Percentiles rank a stretch among this genome's conserved stretches.
phyloP scores from a whole-genome alignment of 2,329 filamentous ascomycete species.

The Akanthomyces muscarius region DNA sequence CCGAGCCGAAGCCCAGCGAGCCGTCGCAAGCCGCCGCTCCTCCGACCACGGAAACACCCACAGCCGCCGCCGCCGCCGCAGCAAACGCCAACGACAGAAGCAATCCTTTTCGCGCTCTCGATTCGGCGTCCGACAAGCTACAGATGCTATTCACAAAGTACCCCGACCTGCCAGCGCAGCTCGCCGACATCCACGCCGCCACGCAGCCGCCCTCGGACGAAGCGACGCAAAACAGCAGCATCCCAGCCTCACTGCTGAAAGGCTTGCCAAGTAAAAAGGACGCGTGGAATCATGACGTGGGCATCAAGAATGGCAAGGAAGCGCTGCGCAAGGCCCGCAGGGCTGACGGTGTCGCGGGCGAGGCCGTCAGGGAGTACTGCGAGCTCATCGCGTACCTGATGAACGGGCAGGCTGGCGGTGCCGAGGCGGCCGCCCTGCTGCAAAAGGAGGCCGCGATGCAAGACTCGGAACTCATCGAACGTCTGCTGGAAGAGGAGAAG shows the following conservation, averaged over 20 bases:
- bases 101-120: slow-evolving; percentile 50
- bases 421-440: slow-evolving; percentile 35
- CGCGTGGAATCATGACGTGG: slow-evolving; percentile 56
- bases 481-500: slow-evolving; percentile 44
- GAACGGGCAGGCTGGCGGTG: slow-evolving; percentile 27
- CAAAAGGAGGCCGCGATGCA: slow-evolving; percentile 43
- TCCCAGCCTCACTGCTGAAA: slow-evolving; percentile 21
- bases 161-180: slow-evolving; percentile 44
- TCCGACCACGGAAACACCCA: slow-evolving; percentile 2
- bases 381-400: slow-evolving; percentile 52
- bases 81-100: slow-evolving; percentile 22
- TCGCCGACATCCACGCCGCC: slow-evolving; percentile 46
- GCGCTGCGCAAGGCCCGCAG: slow-evolving; percentile 49
- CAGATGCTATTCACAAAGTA: slow-evolving; percentile 49
- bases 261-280: slow-evolving; percentile 30
- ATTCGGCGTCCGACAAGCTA: slow-evolving; percentile 45
- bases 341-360: slow-evolving; percentile 50
- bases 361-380: slow-evolving; percentile 58
- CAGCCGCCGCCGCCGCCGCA: slow-evolving; percentile 16
- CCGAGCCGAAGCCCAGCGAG: slow-evolving; percentile 25
- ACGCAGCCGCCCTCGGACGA: slow-evolving; percentile 44
- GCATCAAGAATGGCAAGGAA: slow-evolving; percentile 52
- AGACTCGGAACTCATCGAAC: slow-evolving; percentile 47
- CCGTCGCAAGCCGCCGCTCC: slow-evolving; percentile 14
- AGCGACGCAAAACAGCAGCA: slow-evolving; percentile 32